Conservation (phyloP, 495 filamentous ascomycete genomes). For the Podospora sp. region DNA sequence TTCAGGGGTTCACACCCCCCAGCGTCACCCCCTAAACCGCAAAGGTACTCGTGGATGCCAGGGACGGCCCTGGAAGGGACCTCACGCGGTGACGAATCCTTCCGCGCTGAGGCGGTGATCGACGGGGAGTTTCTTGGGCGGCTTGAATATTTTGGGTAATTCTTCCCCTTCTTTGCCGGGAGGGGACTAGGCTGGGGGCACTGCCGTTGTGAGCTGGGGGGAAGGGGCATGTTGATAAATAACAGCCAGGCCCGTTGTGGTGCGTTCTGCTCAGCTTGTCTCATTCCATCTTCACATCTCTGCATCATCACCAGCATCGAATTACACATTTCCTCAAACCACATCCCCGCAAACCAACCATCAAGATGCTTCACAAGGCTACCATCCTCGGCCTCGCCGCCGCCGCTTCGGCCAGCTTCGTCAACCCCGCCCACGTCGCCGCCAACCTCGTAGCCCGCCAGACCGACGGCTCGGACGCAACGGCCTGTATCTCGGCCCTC, state of each 20-base stretch:
- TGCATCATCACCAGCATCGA: background rate
- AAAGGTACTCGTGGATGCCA: background rate
- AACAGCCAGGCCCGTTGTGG: too few relatives aligned
- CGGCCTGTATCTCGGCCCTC: conserved; percentile 23
- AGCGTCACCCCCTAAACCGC: background rate
- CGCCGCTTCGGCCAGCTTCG: conserved; percentile 13
- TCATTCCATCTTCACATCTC: background rate
- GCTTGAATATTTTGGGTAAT: too few relatives aligned
- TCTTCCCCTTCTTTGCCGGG: too few relatives aligned
- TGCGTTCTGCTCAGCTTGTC: background rate
- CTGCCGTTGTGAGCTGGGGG: too few relatives aligned
- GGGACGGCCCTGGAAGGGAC: background rate
- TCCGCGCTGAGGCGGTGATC: too few relatives aligned
- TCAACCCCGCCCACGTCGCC: conserved; percentile 14
- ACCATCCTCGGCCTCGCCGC: background rate
- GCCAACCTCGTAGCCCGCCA: conserved; percentile 21
- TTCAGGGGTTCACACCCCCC: background rate
- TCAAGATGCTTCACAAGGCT: conserved; percentile 2
- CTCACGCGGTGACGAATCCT: too few relatives aligned
- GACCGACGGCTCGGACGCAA: conserved; percentile 19
- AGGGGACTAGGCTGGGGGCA: too few relatives aligned
- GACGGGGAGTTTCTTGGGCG: too few relatives aligned
- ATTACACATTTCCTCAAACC: too few relatives aligned
- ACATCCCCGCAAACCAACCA: background rate
- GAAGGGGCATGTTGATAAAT: too few relatives aligned